Evolutionary conservation across 345 rosid species (phyloP).

Genomic region (Orychophragmus violaceus): DNA sequence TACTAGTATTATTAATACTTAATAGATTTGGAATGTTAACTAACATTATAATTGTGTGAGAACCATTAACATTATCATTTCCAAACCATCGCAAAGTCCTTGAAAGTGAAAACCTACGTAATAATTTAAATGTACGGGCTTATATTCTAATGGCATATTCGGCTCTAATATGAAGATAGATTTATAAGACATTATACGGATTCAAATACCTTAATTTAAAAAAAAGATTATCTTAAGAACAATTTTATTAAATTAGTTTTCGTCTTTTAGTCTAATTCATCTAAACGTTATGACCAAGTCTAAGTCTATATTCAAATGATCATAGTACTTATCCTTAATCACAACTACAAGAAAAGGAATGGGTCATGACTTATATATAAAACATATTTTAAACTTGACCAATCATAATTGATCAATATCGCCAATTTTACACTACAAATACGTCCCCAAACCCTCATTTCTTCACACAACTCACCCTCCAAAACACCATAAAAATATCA

Average conservation of each 20-base stretch:
- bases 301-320: conserved; percentile 11
- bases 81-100: background rate
- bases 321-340: conserved; percentile 5
- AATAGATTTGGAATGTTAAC: background rate
- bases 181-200: background rate
- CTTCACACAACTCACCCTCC: conserved; percentile 8
- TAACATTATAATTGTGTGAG: background rate
- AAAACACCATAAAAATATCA: background rate
- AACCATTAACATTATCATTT: background rate
- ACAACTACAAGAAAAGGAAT: conserved; percentile 17
- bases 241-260: background rate
- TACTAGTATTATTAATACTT: background rate
- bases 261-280: background rate
- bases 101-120: background rate
- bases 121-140: background rate
- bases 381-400: background rate
- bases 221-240: conserved; percentile 1
- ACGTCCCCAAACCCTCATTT: background rate
- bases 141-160: background rate
- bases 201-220: background rate
- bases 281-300: conserved; percentile 16
- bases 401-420: background rate
- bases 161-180: background rate
- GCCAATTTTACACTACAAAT: conserved; percentile 15
- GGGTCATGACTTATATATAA: conserved; percentile 13